phyloP scores from a whole-genome alignment of 2,329 filamentous ascomycete species.

The Talaromyces verruculosus region DNA sequence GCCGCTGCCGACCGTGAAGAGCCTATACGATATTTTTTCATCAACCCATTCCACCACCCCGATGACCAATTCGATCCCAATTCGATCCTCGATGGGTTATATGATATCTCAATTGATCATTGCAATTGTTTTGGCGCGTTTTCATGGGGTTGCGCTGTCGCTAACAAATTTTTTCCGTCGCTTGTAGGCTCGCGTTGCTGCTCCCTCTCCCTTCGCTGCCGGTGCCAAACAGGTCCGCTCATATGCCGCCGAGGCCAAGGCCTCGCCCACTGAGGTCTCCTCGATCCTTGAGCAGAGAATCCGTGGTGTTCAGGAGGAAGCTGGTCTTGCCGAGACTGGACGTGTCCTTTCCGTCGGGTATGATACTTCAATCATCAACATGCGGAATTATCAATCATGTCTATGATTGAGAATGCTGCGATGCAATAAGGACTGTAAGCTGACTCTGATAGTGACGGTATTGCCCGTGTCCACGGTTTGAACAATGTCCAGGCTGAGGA shows the following conservation, averaged over 20 bases:
- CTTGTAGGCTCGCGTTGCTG: constrained; percentile 74
- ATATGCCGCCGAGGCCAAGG: constrained; percentile 93
- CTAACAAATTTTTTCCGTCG: constrained; percentile 44
- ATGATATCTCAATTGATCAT: constrained; percentile 27
- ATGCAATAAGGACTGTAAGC: not conserved
- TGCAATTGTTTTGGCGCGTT: constrained; percentile 27
- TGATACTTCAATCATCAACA: constrained; percentile 37
- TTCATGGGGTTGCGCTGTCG: constrained; percentile 48
- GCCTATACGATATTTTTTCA: constrained; percentile 26
- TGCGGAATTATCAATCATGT: not conserved
- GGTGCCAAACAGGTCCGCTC: constrained; percentile 71
- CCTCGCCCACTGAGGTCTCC: constrained; percentile 94
- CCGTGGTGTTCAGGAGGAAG: constrained; percentile 96
- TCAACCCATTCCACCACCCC: constrained; percentile 26
- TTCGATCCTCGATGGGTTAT: constrained; percentile 23
- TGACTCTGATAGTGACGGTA: constrained; percentile 80
- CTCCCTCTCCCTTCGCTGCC: constrained; percentile 73
- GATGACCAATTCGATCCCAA: constrained; percentile 23
- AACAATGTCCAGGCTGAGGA: constrained; percentile 99
- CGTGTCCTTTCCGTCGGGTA: constrained; percentile 99
- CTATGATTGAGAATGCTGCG: not conserved
- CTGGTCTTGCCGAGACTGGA: constrained; percentile 94
- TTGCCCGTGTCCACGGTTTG: constrained; percentile 99
- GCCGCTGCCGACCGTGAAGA: constrained; percentile 36
- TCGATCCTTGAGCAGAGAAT: constrained; percentile 99